These are phyloP conservation scores for Aureobasidium sp. DNA, from an alignment of 2,329 filamentous ascomycete genomes.

Conservation along the genomic window DNA sequence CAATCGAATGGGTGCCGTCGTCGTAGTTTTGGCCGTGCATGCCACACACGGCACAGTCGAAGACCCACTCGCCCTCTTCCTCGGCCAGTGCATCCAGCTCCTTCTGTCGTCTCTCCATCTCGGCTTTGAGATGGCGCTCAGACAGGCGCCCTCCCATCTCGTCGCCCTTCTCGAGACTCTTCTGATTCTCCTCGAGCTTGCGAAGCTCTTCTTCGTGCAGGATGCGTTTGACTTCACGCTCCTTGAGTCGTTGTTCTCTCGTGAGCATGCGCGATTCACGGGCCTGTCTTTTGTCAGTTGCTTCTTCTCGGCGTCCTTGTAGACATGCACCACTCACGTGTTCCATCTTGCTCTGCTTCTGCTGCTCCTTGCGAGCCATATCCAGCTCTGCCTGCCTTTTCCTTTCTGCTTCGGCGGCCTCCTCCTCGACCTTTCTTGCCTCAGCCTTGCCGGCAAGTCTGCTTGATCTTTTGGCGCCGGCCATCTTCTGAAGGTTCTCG, in stretches of 20 bases:
- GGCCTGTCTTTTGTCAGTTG: slow-evolving; percentile 44
- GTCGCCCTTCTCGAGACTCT: slow-evolving; percentile 40
- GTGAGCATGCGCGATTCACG: slow-evolving; percentile 75
- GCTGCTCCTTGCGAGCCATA: slow-evolving; percentile 53
- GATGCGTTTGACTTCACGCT: slow-evolving; percentile 77
- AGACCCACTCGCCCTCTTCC: slow-evolving; percentile 80
- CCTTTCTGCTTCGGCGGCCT: slow-evolving; percentile 62
- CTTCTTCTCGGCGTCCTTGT: neutral
- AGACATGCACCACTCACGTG: slow-evolving; percentile 36
- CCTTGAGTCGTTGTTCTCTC: slow-evolving; percentile 75
- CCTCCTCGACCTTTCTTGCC: slow-evolving; percentile 66
- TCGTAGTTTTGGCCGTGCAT: slow-evolving; percentile 82
- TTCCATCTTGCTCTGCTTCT: slow-evolving; percentile 58
- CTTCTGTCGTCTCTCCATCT: slow-evolving; percentile 72
- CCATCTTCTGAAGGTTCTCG: slow-evolving; percentile 74
- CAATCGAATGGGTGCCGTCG: slow-evolving; percentile 87
- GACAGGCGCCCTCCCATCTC: slow-evolving; percentile 50
- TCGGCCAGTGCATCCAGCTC: slow-evolving; percentile 64
- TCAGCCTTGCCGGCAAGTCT: slow-evolving; percentile 77
- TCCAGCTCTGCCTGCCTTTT: slow-evolving; percentile 58
- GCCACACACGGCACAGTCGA: slow-evolving; percentile 85
- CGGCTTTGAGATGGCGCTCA: slow-evolving; percentile 70
- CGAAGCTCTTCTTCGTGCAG: slow-evolving; percentile 77
- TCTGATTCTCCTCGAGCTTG: slow-evolving; percentile 69
- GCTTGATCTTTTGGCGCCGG: slow-evolving; percentile 89